phyloP scores from a whole-genome alignment of 805 yeast genomes.

The Candida patagonica region DNA sequence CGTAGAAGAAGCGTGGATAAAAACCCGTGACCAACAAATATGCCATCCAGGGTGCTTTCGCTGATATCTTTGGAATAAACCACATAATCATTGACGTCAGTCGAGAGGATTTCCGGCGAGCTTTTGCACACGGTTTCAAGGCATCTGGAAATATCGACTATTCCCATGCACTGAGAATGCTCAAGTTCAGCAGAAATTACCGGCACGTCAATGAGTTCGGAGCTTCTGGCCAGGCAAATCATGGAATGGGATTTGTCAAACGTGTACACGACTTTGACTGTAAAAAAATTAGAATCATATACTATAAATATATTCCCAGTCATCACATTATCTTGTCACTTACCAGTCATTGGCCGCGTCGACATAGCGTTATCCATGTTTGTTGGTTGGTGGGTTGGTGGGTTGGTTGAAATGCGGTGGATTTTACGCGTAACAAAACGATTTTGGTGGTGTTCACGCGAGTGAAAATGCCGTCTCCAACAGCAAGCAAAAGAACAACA shows the following conservation, averaged over 20 bases:
- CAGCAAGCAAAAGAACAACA: too few relatives aligned
- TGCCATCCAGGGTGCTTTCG: constrained; percentile 27
- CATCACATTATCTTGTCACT: too few relatives aligned
- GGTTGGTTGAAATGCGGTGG: too few relatives aligned
- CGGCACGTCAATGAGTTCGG: constrained; percentile 14
- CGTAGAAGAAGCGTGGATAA: constrained; percentile 17
- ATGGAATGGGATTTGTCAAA: constrained; percentile 26
- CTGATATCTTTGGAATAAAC: constrained; percentile 33
- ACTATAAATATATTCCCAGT: too few relatives aligned
- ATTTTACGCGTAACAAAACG: too few relatives aligned
- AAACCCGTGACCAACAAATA: constrained; percentile 33
- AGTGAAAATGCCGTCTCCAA: too few relatives aligned
- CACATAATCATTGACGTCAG: constrained; percentile 27
- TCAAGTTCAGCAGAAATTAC: constrained; percentile 21
- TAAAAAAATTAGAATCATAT: neutral
- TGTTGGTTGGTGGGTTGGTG: too few relatives aligned
- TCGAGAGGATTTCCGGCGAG: constrained; percentile 30
- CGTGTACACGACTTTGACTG: constrained; percentile 31
- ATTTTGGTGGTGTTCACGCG: too few relatives aligned
- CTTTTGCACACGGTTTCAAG: constrained; percentile 25
- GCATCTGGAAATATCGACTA: constrained; percentile 26
- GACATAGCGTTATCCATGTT: too few relatives aligned
- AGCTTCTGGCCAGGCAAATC: constrained; percentile 28
- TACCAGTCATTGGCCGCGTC: too few relatives aligned
- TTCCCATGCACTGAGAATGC: constrained; percentile 18